Evolutionary conservation across 257 asterid genomes (phyloP), one percentile per base, ranked within the genome.

Genomic region (Sherardia arvensis): DNA sequence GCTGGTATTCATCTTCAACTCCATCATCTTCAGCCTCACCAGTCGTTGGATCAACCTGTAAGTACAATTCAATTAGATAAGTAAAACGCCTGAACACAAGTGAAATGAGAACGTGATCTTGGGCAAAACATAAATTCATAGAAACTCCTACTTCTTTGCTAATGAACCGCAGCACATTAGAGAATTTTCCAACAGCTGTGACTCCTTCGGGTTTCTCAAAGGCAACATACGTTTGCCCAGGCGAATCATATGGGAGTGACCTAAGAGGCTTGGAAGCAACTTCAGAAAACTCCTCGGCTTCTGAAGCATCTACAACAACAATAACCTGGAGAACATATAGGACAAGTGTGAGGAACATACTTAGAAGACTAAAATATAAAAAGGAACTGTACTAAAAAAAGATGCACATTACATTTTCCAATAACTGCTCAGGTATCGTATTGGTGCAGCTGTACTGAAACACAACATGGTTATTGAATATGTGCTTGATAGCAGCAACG

Each of bases 21-120:
- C 95, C 96, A 71, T 93, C 97, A n/a, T 93, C 99, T 74, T 90
- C 97, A 38, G 85, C 87, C 73, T 93, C 99, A n/a, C 99, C 97
- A 56, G 95, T 90, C 29, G 97, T 80, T 67, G 90, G 69, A 73
- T 93, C 99, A 72, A 93, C 97, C 99, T 93, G 65, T 36, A 8
- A 12, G 7, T 12, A 32, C 28, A 51, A 64, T 49, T n/a, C 32
- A 65, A 32, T 14, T n/a, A 38, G 14, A 65, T 51, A 14, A 65
- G 51, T 22, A 49, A 28, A 59, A 17, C 27, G 7, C 3, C 27
- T 11, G 33, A 32, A 51, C 7, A 15, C 32, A 30, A n/a, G 30
- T 20, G 12, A 12, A 9, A 49, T 20, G 56, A 7, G 26, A 48
- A 49, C 11, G 7, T 49, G 26, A 4, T n/a, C 21, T 45, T 12